A percentile compares a stretch with the other conserved stretches of the same genome.
Evolutionary conservation across 345 rosid species (phyloP).

Genomic region (rapeseed (Brassica napus)): Da-Ae NC_063436.1:17828501-17829000

Average conservation of each 20-base stretch:
- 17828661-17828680: conserved; percentile 38
- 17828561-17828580: conserved; percentile 24
- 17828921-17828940: conserved; percentile 26
- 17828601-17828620: conserved; percentile 29
- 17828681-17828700: conserved; percentile 22
- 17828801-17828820: conserved; percentile 41
- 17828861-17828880: conserved; percentile 20
- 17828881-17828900: conserved; percentile 30
- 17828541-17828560: conserved; percentile 40
- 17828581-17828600: conserved; percentile 25
- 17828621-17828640: conserved; percentile 33
- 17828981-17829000: conserved; percentile 36
- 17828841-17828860: conserved; percentile 28
- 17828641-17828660: conserved; percentile 18
- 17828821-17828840: conserved; percentile 9
- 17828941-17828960: conserved; percentile 17
- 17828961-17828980: conserved; percentile 33
- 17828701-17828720: conserved; percentile 37
- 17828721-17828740: conserved; percentile 34
- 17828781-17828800: conserved; percentile 41
- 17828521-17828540: conserved; percentile 73
- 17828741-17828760: conserved; percentile 13
- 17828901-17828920: conserved; percentile 21
- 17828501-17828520: conserved; percentile 55
- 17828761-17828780: conserved; percentile 40